phyloP scores from a whole-genome alignment of 2,329 filamentous ascomycete species.

The Aureobasidium uvarum region DNA sequence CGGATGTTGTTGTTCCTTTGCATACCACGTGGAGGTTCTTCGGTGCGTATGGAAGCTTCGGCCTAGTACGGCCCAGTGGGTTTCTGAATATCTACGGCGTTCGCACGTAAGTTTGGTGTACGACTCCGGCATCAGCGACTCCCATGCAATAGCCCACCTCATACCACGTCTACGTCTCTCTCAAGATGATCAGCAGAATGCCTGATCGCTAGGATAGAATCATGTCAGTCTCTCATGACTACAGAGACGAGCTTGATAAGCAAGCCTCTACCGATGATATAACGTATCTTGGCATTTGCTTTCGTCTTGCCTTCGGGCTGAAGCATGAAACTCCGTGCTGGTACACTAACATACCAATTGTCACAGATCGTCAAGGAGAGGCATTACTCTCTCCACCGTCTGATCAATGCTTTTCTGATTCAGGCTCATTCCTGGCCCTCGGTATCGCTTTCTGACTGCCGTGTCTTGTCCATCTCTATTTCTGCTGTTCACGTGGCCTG shows the following conservation, averaged over 20 bases:
- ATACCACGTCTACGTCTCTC: background rate
- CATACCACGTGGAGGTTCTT: background rate
- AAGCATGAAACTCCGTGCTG: background rate
- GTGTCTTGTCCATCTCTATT: background rate
- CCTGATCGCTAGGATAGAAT: background rate
- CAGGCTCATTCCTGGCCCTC: background rate
- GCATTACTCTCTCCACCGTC: background rate
- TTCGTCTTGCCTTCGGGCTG: background rate
- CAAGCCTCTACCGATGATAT: too few species aligned
- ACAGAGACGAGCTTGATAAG: background rate
- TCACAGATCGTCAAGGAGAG: background rate
- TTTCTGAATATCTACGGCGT: background rate
- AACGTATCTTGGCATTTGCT: background rate
- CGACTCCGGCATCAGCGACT: background rate
- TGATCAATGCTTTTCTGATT: background rate
- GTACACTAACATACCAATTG: constrained; percentile 17
- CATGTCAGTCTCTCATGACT: background rate
- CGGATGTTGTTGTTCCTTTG: background rate
- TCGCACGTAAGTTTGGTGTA: background rate
- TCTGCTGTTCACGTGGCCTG: background rate
- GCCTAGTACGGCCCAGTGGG: background rate
- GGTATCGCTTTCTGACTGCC: background rate
- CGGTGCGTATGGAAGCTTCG: background rate
- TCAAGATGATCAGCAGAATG: background rate
- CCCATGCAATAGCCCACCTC: background rate